phyloP scores from a whole-genome alignment of 176 grass and related monocot genomes.

The Zoysia japonica region DNA sequence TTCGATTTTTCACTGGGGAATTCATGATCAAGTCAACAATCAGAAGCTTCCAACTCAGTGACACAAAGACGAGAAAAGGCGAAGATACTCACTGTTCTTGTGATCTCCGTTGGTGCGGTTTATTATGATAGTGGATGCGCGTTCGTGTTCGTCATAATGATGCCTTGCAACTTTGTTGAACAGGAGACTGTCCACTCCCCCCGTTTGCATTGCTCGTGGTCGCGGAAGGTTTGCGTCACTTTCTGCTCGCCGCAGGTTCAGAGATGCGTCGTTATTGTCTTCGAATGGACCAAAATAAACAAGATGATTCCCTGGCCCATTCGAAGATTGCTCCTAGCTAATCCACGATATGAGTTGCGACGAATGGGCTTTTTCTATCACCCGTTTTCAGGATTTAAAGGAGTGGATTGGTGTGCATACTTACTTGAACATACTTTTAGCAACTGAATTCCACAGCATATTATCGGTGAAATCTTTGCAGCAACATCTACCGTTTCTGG shows the following conservation, averaged over 20 bases:
- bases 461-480: too few relatives aligned
- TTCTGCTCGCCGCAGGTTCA: not conserved
- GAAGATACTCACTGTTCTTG: not conserved
- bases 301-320: conserved; percentile 12
- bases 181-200: too few relatives aligned
- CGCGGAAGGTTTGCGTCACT: not conserved
- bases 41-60: conserved; percentile 18
- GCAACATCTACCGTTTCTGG: not conserved
- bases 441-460: too few relatives aligned
- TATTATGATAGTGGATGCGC: too few relatives aligned
- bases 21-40: not conserved
- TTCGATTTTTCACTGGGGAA: not conserved
- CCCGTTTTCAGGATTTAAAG: not conserved
- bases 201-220: too few relatives aligned
- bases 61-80: not conserved
- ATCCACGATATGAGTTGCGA: not conserved
- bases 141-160: too few relatives aligned
- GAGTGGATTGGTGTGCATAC: not conserved
- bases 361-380: not conserved
- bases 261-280: conserved; percentile 5
- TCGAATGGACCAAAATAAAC: conserved; percentile 4
- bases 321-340: not conserved
- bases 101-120: not conserved
- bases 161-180: too few relatives aligned
- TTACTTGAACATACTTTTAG: not conserved